Conservation (phyloP, 163 green algal genomes). For the Scenedesmus sp. region DNA sequence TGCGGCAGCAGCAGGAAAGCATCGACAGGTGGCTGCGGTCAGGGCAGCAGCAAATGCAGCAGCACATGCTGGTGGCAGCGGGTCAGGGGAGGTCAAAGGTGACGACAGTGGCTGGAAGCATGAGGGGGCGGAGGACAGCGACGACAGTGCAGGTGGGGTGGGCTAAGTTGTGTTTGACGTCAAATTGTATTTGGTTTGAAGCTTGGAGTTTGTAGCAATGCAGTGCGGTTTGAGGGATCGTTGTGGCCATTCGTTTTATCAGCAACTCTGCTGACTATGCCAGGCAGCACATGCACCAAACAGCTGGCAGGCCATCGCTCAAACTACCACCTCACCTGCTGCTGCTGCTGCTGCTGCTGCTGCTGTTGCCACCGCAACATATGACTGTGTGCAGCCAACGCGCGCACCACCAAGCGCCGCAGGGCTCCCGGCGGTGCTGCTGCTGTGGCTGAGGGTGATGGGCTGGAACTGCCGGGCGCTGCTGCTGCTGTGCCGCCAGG, state of each 20-base stretch:
- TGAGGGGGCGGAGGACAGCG: background rate
- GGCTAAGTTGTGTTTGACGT: too few relatives aligned
- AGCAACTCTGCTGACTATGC: too few relatives aligned
- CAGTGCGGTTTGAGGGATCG: too few relatives aligned
- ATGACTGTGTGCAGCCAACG: background rate
- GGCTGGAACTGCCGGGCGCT: background rate
- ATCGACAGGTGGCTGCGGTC: background rate
- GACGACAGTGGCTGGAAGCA: constrained; percentile 4
- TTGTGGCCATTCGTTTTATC: too few relatives aligned
- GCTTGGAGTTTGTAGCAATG: too few relatives aligned
- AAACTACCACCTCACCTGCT: too few relatives aligned
- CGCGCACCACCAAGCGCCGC: background rate
- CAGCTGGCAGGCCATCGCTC: too few relatives aligned
- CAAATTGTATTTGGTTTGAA: too few relatives aligned
- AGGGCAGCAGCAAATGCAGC: background rate
- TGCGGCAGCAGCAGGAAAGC: too few relatives aligned
- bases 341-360: background rate
- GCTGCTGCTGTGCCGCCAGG: background rate
- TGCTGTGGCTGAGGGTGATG: background rate
- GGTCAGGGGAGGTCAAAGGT: background rate
- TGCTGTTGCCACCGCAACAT: background rate
- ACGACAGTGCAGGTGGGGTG: background rate
- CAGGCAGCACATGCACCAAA: too few relatives aligned
- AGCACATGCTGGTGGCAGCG: background rate
- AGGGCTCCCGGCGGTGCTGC: background rate